phyloP scores from a whole-genome alignment of 164 flowering plant genomes.

The Amborella trichopoda region DNA sequence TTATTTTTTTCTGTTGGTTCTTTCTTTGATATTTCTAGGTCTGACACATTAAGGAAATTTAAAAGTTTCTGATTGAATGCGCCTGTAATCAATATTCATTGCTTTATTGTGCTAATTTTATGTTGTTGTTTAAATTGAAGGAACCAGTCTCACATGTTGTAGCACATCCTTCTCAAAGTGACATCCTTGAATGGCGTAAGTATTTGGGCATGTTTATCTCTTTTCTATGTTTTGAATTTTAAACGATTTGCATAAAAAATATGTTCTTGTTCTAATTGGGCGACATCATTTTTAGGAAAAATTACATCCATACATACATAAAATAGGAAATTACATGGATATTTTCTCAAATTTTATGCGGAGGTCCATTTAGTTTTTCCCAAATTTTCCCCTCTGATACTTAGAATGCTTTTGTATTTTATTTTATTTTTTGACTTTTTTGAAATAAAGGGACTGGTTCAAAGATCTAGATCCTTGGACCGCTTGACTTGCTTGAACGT shows the following conservation, averaged over 20 bases:
- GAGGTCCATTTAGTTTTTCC: neutral
- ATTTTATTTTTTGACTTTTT: no score
- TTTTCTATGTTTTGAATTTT: neutral
- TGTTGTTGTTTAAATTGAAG: slow-evolving; percentile 24
- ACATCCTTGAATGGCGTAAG: slow-evolving; percentile 99
- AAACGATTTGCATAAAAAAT: neutral
- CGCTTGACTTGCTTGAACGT: no score
- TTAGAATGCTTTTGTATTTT: no score
- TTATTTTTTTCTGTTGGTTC: neutral
- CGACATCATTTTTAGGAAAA: no score
- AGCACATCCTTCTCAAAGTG: slow-evolving; percentile 86
- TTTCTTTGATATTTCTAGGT: neutral
- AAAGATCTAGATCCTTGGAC: no score
- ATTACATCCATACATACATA: no score
- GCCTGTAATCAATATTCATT: neutral
- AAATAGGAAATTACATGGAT: neutral
- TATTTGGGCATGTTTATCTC: slow-evolving; percentile 3
- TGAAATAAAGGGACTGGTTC: no score
- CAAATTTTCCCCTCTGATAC: no score
- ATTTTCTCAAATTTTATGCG: neutral
- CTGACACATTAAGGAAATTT: neutral
- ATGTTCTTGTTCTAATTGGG: neutral
- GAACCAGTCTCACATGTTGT: slow-evolving; percentile 91
- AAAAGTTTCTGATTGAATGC: neutral
- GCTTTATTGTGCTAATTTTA: slow-evolving; percentile 1